These are phyloP conservation scores for Ascoidea tarda DNA, from an alignment of 805 yeast species.

Conservation along the genomic window DNA sequence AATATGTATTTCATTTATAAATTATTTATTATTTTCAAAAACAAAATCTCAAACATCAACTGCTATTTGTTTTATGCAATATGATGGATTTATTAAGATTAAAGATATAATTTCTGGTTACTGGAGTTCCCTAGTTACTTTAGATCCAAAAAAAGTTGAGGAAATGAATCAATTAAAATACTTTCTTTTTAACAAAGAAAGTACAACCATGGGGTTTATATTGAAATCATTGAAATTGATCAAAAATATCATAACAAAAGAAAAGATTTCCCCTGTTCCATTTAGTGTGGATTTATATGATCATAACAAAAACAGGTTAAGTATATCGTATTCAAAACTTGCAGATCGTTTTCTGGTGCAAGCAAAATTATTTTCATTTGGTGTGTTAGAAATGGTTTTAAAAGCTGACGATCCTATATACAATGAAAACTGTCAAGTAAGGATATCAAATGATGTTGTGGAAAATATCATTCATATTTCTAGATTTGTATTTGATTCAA, in stretches of 20 bases:
- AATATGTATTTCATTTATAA: conserved; percentile 22
- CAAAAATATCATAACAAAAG: conserved; percentile 28
- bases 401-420: conserved; percentile 14
- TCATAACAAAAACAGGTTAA: too few relatives aligned
- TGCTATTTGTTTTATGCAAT: conserved; percentile 35
- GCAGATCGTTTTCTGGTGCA: conserved; percentile 20
- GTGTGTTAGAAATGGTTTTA: conserved; percentile 23
- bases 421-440: background rate
- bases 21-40: conserved; percentile 19
- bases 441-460: background rate
- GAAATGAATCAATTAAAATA: conserved; percentile 22
- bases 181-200: conserved; percentile 22
- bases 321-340: background rate
- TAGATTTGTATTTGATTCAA: background rate
- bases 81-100: conserved; percentile 28
- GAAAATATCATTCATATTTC: background rate
- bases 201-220: conserved; percentile 24
- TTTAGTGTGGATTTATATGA: conserved; percentile 25
- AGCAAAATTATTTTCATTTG: conserved; percentile 24
- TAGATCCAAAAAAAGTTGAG: conserved; percentile 15
- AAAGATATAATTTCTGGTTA: conserved; percentile 17
- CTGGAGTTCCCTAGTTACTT: conserved; percentile 12
- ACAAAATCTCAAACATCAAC: conserved; percentile 21
- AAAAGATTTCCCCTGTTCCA: conserved; percentile 19
- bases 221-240: conserved; percentile 28